Conservation (phyloP, 2,329 filamentous ascomycete species). For the Huntiella savannae region DNA sequence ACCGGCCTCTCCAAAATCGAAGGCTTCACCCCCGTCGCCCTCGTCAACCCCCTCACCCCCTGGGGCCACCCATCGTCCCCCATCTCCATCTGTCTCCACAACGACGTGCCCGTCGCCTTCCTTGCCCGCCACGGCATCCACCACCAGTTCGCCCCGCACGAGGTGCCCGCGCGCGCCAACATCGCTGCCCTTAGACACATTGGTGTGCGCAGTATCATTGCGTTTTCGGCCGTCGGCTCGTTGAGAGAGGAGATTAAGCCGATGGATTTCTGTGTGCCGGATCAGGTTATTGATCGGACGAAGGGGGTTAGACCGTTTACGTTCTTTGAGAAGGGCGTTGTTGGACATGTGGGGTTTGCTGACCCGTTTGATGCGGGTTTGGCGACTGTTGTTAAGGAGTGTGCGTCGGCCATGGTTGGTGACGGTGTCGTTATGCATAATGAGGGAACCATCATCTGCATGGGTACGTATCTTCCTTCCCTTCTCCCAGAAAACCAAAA, state of each 20-base stretch:
- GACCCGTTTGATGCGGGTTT: constrained; percentile 79
- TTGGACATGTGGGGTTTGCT: constrained; percentile 86
- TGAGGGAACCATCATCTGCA: constrained; percentile 72
- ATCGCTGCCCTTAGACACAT: constrained; percentile 89
- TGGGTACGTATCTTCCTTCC: constrained; percentile 36
- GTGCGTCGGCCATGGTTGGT: constrained; percentile 57
- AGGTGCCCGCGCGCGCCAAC: constrained; percentile 88
- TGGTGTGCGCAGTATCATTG: constrained; percentile 78
- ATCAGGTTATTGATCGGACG: constrained; percentile 93
- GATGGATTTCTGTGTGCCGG: constrained; percentile 88
- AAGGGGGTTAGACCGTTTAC: constrained; percentile 90
- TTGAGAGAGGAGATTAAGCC: constrained; percentile 85
- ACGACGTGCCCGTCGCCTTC: constrained; percentile 70
- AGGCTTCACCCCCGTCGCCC: constrained; percentile 68
- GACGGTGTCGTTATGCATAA: constrained; percentile 74
- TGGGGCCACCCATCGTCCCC: constrained; percentile 65
- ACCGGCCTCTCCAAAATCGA: constrained; percentile 80
- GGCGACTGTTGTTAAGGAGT: constrained; percentile 56
- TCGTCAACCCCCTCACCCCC: constrained; percentile 58
- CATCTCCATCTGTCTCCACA: constrained; percentile 78
- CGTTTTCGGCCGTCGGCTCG: constrained; percentile 87
- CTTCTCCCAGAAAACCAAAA: background rate
- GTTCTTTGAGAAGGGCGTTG: constrained; percentile 83
- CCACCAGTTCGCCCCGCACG: constrained; percentile 82
- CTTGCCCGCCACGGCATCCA: constrained; percentile 76